Evolutionary conservation across 164 flowering plant species (phyloP).

Genomic region (Vitis amurensis): DNA sequence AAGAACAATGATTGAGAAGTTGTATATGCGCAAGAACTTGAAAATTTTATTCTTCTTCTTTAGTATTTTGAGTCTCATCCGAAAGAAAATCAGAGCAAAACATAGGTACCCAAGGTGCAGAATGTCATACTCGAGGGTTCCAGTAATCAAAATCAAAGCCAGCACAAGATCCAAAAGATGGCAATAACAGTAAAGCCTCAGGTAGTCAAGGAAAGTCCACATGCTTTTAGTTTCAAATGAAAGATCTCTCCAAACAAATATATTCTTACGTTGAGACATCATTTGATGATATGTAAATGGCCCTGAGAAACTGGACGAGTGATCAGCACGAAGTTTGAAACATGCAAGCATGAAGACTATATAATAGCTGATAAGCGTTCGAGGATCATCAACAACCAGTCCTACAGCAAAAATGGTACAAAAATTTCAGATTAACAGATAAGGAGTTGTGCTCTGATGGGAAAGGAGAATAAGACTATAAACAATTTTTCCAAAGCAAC

Average conservation of each 20-base stretch:
- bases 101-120: conserved; percentile 97
- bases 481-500: background rate
- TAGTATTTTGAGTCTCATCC: conserved; percentile 82
- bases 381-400: conserved; percentile 78
- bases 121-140: conserved; percentile 96
- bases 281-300: conserved; percentile 68
- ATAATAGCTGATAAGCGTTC: conserved; percentile 82
- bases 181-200: conserved; percentile 86
- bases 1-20: conserved; percentile 81
- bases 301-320: conserved; percentile 53
- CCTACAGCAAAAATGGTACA: conserved; percentile 46
- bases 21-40: conserved; percentile 86
- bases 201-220: conserved; percentile 92
- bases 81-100: conserved; percentile 88
- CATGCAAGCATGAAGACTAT: conserved; percentile 82
- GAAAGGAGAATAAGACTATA: background rate
- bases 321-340: conserved; percentile 90
- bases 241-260: conserved; percentile 84
- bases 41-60: conserved; percentile 87
- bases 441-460: background rate
- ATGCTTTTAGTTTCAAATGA: conserved; percentile 94
- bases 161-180: conserved; percentile 94
- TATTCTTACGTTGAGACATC: conserved; percentile 76
- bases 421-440: background rate
- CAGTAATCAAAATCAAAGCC: conserved; percentile 80